Base-by-base conservation (phyloP, 1,139 yeast species). In the Pichia sp. region DNA sequence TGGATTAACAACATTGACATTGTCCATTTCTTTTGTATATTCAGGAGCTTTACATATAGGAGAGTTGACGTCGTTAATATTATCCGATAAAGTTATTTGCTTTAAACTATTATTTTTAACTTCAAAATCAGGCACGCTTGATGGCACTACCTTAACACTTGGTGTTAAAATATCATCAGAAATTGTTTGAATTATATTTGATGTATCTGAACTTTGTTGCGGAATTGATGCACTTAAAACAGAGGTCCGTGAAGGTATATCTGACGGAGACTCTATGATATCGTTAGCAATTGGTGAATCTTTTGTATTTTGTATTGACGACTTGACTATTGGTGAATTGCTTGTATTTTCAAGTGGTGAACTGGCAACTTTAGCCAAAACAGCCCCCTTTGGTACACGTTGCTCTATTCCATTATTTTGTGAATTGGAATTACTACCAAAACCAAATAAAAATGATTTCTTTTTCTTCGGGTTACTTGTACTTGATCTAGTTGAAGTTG, bases 371-470 rank as follows among this genome's bases (percentile, higher is more conserved):
- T 16, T 20, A 11, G 22, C 13, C 9, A 4, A 18, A 7, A 25
- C 4, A 27, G 1, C 12, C 3, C 12, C 18, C 5, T 26, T 16
- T n/a, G 13, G 26, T n/a, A 13, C 20, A 29, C 22, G 23, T 8
- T 16, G 22, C 11, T n/a, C 26, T 22, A 7, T 20, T n/a, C 15
- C 13, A 7, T 20, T 13, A 20, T 13, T 35, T 27, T 16, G 38
- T 2, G 4, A n/a, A 20, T 20, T 25, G 6, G 24, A 20, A 35
- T 7, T 7, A 20, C 25, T 11, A 13, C 38, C 25, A 22, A 25
- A 20, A 7, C 48, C 50, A 42, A 49, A 49, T 3, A 45, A 44
- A n/a, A 49, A 49, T 1, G 46, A 29, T 7, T 45, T 48, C 5
- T 24, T 38, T 13, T 37, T 44, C 6, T 35, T 29, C 7, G 24